Percentiles rank a stretch among this genome's conserved stretches.
Evolutionary conservation across 2,329 filamentous ascomycete genomes (phyloP).

Genomic region (Fusarium sp.): DNA sequence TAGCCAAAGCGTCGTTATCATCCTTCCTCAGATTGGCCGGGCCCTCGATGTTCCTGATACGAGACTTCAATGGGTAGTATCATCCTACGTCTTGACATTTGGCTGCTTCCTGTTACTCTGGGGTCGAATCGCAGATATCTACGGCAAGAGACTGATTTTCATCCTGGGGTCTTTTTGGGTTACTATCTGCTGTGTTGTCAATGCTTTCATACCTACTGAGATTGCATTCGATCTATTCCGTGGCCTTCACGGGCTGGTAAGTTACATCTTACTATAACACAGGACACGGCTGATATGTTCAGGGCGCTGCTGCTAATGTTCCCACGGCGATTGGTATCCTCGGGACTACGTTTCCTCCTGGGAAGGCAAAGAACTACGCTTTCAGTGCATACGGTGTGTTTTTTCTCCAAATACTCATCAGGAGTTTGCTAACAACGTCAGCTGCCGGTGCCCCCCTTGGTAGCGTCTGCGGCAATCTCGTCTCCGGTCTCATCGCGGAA

Average conservation of each 20-base stretch:
- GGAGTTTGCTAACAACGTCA: constrained; percentile 31
- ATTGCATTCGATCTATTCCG: constrained; percentile 74
- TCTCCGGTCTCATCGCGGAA: constrained; percentile 70
- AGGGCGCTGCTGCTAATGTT: constrained; percentile 74
- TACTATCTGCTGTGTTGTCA: constrained; percentile 65
- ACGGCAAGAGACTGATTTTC: constrained; percentile 73
- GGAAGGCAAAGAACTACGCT: constrained; percentile 76
- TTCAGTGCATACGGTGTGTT: constrained; percentile 69
- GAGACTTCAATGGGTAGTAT: constrained; percentile 73
- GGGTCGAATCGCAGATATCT: constrained; percentile 74
- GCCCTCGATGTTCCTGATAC: constrained; percentile 66
- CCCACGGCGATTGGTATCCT: constrained; percentile 77
- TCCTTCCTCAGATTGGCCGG: constrained; percentile 67
- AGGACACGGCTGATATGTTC: not conserved
- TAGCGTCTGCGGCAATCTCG: constrained; percentile 70
- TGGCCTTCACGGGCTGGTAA: constrained; percentile 69
- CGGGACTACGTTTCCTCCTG: constrained; percentile 72
- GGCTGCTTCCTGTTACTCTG: constrained; percentile 75
- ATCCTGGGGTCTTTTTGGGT: constrained; percentile 72
- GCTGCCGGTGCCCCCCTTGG: constrained; percentile 73
- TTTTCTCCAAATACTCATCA: not conserved
- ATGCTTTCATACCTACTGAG: constrained; percentile 73
- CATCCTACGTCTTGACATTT: constrained; percentile 72
- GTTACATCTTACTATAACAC: not conserved
- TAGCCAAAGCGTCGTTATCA: constrained; percentile 43